These are phyloP conservation scores for Trichomonas gallinae DNA, from an alignment of 208 protist genomes.

Conservation along the genomic window DNA sequence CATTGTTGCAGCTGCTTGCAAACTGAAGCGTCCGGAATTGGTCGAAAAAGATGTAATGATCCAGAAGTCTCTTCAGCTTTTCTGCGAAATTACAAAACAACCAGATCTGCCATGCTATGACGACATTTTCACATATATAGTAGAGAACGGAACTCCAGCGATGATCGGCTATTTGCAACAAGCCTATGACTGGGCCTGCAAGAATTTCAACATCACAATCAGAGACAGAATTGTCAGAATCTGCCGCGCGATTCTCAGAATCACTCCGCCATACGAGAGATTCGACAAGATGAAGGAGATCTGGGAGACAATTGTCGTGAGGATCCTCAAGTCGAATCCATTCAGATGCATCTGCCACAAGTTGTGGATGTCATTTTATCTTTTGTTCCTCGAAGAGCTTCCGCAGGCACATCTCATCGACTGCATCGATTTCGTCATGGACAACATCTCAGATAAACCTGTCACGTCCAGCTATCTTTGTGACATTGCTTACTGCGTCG, in stretches of 20 bases:
- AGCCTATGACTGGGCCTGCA: neutral
- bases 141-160: neutral
- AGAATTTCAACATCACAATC: neutral
- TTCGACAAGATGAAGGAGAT: neutral
- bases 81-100: neutral
- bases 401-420: neutral
- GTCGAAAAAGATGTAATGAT: neutral
- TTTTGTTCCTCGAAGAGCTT: neutral
- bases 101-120: neutral
- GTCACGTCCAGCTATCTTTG: neutral
- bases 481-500: neutral
- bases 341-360: neutral
- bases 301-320: neutral
- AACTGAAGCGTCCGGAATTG: neutral
- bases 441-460: neutral
- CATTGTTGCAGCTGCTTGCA: neutral
- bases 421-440: neutral
- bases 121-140: neutral
- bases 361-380: neutral
- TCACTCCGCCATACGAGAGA: neutral
- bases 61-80: neutral
- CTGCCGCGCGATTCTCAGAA: neutral
- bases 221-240: neutral
- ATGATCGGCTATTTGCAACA: neutral
- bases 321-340: neutral